phyloP scores from a whole-genome alignment of 345 rosid species.

The Triadica sebifera region DNA sequence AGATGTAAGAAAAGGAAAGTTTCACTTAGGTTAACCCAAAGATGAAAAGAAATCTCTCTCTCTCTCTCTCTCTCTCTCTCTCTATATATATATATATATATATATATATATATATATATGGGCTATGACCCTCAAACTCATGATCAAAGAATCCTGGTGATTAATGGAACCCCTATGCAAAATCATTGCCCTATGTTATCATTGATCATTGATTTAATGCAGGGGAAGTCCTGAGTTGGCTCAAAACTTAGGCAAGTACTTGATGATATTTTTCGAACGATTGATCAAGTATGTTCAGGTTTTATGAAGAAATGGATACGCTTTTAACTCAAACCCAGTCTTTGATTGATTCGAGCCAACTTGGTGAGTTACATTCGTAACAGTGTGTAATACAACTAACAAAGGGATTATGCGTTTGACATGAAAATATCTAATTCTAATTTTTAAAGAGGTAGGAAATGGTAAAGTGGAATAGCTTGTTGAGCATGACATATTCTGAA shows the following conservation, averaged over 20 bases:
- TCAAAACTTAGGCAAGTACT: constrained; percentile 52
- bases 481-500: neutral
- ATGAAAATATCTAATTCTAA: neutral
- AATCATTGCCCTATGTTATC: constrained; percentile 3
- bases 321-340: constrained; percentile 42
- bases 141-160: neutral
- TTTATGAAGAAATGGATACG: constrained; percentile 54
- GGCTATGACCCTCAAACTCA: neutral
- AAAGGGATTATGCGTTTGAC: neutral
- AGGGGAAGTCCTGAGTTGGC: constrained; percentile 62
- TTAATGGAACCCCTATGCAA: neutral
- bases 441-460: neutral
- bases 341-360: constrained; percentile 55
- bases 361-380: constrained; percentile 38
- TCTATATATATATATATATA: no score
- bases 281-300: constrained; percentile 50
- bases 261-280: constrained; percentile 38
- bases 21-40: neutral
- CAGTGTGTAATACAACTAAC: constrained; percentile 2
- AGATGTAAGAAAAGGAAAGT: neutral
- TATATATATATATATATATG: no score
- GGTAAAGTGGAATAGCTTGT: neutral
- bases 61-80: no score
- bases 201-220: constrained; percentile 44
- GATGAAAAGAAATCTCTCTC: neutral